phyloP scores from a whole-genome alignment of 2,329 filamentous ascomycete species.

The Conoideocrella luteorostrata region DNA sequence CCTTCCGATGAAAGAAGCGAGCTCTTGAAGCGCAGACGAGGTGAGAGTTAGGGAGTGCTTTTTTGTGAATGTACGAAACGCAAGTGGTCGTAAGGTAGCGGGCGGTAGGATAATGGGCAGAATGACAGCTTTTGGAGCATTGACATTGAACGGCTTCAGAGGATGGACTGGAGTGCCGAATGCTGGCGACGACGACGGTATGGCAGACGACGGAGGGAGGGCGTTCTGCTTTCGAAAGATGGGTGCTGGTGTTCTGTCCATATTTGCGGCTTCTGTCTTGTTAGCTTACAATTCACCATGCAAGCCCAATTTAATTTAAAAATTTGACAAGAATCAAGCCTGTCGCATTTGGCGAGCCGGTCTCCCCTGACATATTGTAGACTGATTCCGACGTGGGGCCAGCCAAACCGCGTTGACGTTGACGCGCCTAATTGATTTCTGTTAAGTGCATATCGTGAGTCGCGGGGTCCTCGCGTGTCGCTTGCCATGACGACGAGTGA shows the following conservation, averaged over 20 bases:
- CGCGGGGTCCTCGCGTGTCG: conserved; percentile 3
- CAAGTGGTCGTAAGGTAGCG: conserved; percentile 78
- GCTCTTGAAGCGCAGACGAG: conserved; percentile 74
- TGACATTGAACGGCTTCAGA: conserved; percentile 55
- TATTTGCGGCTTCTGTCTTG: conserved; percentile 10
- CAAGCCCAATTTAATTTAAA: neutral
- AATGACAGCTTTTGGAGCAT: conserved; percentile 55
- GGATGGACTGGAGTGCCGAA: conserved; percentile 84
- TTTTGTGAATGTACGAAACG: conserved; percentile 93
- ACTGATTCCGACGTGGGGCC: conserved; percentile 1
- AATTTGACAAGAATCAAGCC: conserved; percentile 1
- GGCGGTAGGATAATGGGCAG: conserved; percentile 86
- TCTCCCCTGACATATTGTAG: no score
- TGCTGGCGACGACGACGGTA: conserved; percentile 83
- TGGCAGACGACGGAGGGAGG: conserved; percentile 43
- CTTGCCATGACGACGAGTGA: no score
- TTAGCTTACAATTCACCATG: neutral
- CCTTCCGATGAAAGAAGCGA: conserved; percentile 85
- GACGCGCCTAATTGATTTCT: conserved; percentile 33
- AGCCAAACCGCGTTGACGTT: conserved; percentile 16
- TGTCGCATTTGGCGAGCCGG: no score
- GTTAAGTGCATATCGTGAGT: conserved; percentile 20
- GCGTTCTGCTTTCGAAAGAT: conserved; percentile 31
- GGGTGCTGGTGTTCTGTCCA: conserved; percentile 33
- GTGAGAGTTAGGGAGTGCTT: conserved; percentile 93